Evolutionary conservation across 78 protist genomes (phyloP), one percentile per base, ranked within the genome.

Genomic region (Andalucia godoyi): DNA sequence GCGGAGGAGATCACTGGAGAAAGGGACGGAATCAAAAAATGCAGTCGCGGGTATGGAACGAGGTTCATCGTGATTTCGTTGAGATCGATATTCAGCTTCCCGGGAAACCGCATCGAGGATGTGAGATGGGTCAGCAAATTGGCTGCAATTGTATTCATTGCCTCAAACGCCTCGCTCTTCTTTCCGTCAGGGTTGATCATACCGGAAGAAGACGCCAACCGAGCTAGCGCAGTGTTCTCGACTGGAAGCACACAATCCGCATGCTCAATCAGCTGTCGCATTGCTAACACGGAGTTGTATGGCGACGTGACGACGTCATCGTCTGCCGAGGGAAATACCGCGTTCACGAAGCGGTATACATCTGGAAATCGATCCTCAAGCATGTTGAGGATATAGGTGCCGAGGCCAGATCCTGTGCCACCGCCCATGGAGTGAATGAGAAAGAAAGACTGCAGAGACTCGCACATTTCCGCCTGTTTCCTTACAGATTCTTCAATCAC

Each of bases 401-500:
- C 95, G 0, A 89, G 57, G 1, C 95, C 95, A 1, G 85, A 64
- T 12, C 94, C 94, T 0, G 94, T 84, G 18, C 94, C 94, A 0
- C 94, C 94, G 3, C 91, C 85, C 4, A 77, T 12, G 7, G 80
- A 66, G 66, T 81, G 83, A 4, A 74, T 0, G 32, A 84, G 25
- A 46, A 80, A 43, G 77, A 84, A 85, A 23, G 77, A 42, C 42
- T 75, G 79, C 23, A 81, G 61, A 18, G 80, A 77, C 57, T 82
- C 88, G 74, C 94, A 88, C 3, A 0, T 0, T 42, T 81, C 84
- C 8, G 53, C 80, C 3, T 39, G 36, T 2, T 53, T 18, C 1
- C 83, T 49, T 8, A 83, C 68, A 32, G 1, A 27, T 10, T 79
- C 78, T 45, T 3, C 0, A 18, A 66, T 23, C n/a, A 32, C 68